Evolutionary conservation across 2,329 filamentous ascomycete species (phyloP).

Genomic region (Lasiodiplodia hormozganensis): DNA sequence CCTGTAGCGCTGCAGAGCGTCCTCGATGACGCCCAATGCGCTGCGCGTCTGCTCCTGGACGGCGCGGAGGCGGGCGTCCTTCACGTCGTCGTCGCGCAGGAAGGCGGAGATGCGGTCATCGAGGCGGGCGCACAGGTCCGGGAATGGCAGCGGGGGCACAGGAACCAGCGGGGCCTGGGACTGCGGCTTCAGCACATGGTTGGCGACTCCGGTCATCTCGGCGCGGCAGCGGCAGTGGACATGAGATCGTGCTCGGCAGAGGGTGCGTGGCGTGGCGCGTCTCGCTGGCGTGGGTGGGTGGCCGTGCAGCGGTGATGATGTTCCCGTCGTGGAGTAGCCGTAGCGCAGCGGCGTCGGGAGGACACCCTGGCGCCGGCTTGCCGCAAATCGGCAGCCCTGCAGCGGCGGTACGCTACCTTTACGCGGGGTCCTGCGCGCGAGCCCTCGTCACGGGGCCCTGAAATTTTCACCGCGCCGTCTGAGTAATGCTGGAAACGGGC

Average conservation of each 20-base stretch:
- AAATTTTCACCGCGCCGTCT: slow-evolving; percentile 11
- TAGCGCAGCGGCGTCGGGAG: not conserved
- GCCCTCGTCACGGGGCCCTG: slow-evolving; percentile 3
- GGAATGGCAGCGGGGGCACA: slow-evolving; percentile 55
- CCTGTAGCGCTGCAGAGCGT: slow-evolving; percentile 78
- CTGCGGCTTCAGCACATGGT: slow-evolving; percentile 45
- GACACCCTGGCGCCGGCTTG: not conserved
- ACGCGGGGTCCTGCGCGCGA: not conserved
- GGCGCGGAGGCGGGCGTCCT: slow-evolving; percentile 55
- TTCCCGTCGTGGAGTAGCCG: slow-evolving; percentile 4
- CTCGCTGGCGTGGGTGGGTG: slow-evolving; percentile 4
- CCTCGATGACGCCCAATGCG: slow-evolving; percentile 75
- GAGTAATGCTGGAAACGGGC: slow-evolving; percentile 25
- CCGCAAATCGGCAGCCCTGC: slow-evolving; percentile 20
- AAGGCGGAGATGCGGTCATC: slow-evolving; percentile 70
- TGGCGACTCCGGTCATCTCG: slow-evolving; percentile 45
- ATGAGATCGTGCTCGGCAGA: slow-evolving; percentile 36
- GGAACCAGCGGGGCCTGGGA: slow-evolving; percentile 44
- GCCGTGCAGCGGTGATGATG: slow-evolving; percentile 16
- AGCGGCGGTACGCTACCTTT: not conserved
- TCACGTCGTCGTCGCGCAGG: slow-evolving; percentile 62
- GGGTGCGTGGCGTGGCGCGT: slow-evolving; percentile 1
- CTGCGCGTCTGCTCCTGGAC: slow-evolving; percentile 78
- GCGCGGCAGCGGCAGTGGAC: slow-evolving; percentile 37
- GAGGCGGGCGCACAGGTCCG: slow-evolving; percentile 57